A percentile compares a stretch with the other conserved stretches of the same genome.
Evolutionary conservation across 345 rosid genomes (phyloP).

Genomic region (Pseudoturritis turrita): DNA sequence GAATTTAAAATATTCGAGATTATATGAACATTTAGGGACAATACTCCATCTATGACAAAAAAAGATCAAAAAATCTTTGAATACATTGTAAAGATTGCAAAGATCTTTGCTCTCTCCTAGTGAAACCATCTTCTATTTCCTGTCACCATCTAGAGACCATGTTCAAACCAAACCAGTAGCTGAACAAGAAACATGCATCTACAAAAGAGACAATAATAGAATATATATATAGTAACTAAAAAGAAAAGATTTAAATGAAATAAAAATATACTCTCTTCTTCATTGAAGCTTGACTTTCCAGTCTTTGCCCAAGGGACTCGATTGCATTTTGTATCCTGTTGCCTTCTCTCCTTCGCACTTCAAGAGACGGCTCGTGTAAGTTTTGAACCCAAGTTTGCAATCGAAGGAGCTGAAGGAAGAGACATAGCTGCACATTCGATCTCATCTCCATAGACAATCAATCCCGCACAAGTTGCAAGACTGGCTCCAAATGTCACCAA

Average conservation of each 20-base stretch:
- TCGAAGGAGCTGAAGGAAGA: conserved; percentile 81
- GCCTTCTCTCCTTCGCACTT: conserved; percentile 50
- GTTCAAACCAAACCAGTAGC: conserved; percentile 7
- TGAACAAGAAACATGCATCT: not conserved
- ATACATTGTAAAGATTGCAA: no score
- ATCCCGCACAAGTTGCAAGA: conserved; percentile 62
- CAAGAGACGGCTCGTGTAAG: conserved; percentile 64
- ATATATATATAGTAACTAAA: not conserved
- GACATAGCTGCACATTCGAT: conserved; percentile 89
- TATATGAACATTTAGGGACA: no score
- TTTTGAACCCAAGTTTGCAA: conserved; percentile 87
- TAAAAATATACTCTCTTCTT: not conserved
- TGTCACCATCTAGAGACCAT: not conserved
- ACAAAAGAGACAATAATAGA: not conserved
- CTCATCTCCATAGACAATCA: conserved; percentile 76
- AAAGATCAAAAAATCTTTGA: no score
- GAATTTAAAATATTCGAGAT: no score
- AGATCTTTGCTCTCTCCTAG: no score
- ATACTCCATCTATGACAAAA: no score
- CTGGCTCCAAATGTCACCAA: conserved; percentile 90
- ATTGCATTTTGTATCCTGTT: conserved; percentile 70
- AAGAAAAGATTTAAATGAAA: not conserved
- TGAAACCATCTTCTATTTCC: not conserved
- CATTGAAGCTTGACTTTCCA: conserved; percentile 56
- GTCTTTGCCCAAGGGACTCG: conserved; percentile 66